Base-by-base conservation (phyloP, 2,329 filamentous ascomycete species). In the Colletotrichum liriopes region DNA sequence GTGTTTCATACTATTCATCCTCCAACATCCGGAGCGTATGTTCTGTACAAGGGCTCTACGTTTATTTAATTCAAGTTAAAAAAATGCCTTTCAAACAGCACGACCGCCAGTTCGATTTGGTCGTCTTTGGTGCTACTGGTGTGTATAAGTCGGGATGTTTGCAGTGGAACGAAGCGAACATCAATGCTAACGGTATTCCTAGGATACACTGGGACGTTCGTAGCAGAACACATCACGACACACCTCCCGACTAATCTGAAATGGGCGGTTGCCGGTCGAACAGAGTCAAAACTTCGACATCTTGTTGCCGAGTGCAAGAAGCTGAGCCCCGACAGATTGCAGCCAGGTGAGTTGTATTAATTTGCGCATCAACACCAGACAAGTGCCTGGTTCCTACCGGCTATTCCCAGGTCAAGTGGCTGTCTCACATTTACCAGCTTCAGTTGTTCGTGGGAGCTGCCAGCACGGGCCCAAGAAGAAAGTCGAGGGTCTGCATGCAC, bases 201-300 rank as follows among this genome's bases (percentile, higher is more conserved):
- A 79, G 95, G 95, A 37, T 98, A 97, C 82, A 98, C 95, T 0
- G 95, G 95, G 49, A 92, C 90, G 75, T 87, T 93, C 76, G 91
- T 91, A 2, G 92, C 92, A 37, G 92, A 97, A 80, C 91, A 96
- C 81, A 92, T 98, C 77, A 87, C 91, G 64, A 87, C 87, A 18
- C 84, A 89, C 75, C 85, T 94, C 1, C 93, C 95, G 0, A 94
- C 93, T 23, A 89, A 94, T 79, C 81, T 97, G 73, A 94, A 91
- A 84, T 98, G 95, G 95, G 95, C 94, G 18, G 86, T 98, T 67
- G 94, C 94, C 56, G 95, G 95, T 39, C 93, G 95, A 35, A 95
- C 93, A n/a, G 84, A 87, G 60, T 84, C 86, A 60, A 98, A 98
- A 81, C 87, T 98, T 5, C 88, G 93, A 75, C 83, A 84, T 51